These are phyloP conservation scores for Artomyces pyxidatus DNA, from an alignment of 768 basidiomycete species.

Conservation along the genomic window DNA sequence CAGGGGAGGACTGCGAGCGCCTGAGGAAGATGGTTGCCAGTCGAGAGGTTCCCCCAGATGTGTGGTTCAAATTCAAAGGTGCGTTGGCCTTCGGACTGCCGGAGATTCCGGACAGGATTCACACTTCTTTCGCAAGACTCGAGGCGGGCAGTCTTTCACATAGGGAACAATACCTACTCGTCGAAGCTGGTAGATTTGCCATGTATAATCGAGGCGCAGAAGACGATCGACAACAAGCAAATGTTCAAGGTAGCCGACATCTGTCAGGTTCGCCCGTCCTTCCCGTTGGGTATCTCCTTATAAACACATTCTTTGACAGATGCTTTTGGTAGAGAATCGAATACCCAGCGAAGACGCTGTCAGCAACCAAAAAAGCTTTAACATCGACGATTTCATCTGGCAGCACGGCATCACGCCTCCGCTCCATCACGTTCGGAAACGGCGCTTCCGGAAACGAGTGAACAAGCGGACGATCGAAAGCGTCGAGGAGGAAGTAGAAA, in stretches of 20 bases:
- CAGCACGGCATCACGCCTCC: constrained; percentile 95
- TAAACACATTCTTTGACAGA: constrained; percentile 36
- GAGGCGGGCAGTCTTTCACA: constrained; percentile 82
- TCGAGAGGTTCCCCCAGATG: constrained; percentile 72
- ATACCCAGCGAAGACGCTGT: constrained; percentile 63
- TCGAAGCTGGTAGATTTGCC: constrained; percentile 96
- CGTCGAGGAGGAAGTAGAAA: constrained; percentile 88
- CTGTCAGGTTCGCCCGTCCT: constrained; percentile 60
- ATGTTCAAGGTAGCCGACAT: constrained; percentile 99
- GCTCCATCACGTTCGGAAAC: constrained; percentile 80
- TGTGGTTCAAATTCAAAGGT: constrained; percentile 99
- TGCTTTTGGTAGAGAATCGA: constrained; percentile 83
- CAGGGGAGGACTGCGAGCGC: constrained; percentile 73
- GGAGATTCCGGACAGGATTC: neutral
- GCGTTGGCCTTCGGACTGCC: neutral
- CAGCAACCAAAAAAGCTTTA: constrained; percentile 60
- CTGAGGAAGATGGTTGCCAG: constrained; percentile 74
- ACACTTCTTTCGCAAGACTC: constrained; percentile 50
- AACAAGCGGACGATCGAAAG: constrained; percentile 88
- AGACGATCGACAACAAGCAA: constrained; percentile 92
- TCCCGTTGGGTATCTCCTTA: constrained; percentile 9
- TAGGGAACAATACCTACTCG: constrained; percentile 71
- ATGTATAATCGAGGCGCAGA: constrained; percentile 89
- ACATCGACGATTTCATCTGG: constrained; percentile 94
- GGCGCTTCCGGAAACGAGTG: constrained; percentile 86